Conservation (phyloP, 2,329 filamentous ascomycete genomes). For the Chlorencoelia australis region DNA sequence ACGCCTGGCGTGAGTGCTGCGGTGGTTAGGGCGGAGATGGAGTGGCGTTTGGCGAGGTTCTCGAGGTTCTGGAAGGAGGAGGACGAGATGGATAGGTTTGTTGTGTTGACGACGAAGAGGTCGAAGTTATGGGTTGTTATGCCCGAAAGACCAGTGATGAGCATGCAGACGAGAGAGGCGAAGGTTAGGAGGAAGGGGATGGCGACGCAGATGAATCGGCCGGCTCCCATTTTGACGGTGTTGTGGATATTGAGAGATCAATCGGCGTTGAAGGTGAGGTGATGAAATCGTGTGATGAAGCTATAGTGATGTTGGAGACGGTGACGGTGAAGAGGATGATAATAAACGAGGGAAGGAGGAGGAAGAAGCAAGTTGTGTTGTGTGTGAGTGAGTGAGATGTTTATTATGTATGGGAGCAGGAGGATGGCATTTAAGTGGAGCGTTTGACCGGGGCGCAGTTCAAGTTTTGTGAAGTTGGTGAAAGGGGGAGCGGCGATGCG, state of each 20-base stretch:
- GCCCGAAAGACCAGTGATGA: slow-evolving; percentile 46
- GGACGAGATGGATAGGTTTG: slow-evolving; percentile 38
- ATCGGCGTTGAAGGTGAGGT: background rate
- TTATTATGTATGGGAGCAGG: too few species aligned
- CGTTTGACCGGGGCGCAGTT: too few species aligned
- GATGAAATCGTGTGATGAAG: slow-evolving; percentile 4
- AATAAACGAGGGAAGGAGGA: slow-evolving; percentile 1
- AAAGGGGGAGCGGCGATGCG: too few species aligned
- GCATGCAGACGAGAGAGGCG: slow-evolving; percentile 61
- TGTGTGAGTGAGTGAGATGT: too few species aligned
- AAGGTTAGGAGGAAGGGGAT: slow-evolving; percentile 76
- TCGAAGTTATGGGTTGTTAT: slow-evolving; percentile 46
- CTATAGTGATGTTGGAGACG: slow-evolving; percentile 14
- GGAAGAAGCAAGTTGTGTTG: too few species aligned
- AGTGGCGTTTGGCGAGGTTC: slow-evolving; percentile 6
- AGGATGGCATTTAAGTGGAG: too few species aligned
- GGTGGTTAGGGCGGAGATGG: slow-evolving; percentile 11
- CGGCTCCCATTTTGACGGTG: slow-evolving; percentile 49
- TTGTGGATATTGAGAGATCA: background rate
- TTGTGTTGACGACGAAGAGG: slow-evolving; percentile 51
- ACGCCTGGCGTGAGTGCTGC: slow-evolving; percentile 27
- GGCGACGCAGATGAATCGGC: slow-evolving; percentile 77
- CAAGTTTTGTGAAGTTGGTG: too few species aligned
- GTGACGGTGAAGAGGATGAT: slow-evolving; percentile 10
- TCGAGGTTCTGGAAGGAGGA: slow-evolving; percentile 17